Conservation (phyloP, 768 basidiomycete species). For the Dioszegia hungarica region DNA sequence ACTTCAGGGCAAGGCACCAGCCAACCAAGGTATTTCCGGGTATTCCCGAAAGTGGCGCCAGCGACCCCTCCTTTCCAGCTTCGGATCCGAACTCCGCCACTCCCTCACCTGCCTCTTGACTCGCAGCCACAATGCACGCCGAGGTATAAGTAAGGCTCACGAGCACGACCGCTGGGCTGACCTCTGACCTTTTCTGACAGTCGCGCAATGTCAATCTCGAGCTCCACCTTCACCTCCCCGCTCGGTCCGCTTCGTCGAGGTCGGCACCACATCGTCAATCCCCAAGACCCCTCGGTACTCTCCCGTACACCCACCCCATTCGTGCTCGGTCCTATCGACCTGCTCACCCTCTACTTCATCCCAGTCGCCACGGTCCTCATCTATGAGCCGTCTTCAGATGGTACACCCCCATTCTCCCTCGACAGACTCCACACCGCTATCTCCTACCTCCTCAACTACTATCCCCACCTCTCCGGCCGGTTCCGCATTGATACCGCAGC, state of each 20-base stretch:
- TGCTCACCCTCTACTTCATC: slow-evolving; percentile 5
- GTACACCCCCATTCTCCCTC: not conserved
- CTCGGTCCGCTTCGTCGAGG: not conserved
- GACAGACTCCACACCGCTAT: slow-evolving; percentile 1
- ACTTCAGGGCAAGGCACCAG: too few relatives aligned
- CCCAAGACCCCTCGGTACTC: not conserved
- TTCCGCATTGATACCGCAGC: not conserved
- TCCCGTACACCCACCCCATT: not conserved
- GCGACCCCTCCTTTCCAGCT: not conserved
- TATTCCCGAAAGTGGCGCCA: slow-evolving; percentile 4
- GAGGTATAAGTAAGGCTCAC: too few relatives aligned
- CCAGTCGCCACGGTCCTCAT: slow-evolving; percentile 24
- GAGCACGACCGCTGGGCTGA: too few relatives aligned
- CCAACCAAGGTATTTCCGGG: slow-evolving; percentile 1
- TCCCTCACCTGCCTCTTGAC: too few relatives aligned
- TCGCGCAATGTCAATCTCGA: too few relatives aligned
- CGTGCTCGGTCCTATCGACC: slow-evolving; percentile 22
- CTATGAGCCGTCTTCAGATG: not conserved
- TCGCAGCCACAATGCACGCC: too few relatives aligned
- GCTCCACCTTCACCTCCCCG: too few relatives aligned
- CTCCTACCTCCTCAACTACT: slow-evolving; percentile 15
- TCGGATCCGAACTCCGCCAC: not conserved
- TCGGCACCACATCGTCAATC: not conserved
- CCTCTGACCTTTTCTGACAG: too few relatives aligned
- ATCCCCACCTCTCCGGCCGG: slow-evolving; percentile 30